Percentiles rank a stretch among this genome's conserved stretches.
Conservation (phyloP, 2,329 filamentous ascomycete species). For the Fusarium euwallaceae region DNA sequence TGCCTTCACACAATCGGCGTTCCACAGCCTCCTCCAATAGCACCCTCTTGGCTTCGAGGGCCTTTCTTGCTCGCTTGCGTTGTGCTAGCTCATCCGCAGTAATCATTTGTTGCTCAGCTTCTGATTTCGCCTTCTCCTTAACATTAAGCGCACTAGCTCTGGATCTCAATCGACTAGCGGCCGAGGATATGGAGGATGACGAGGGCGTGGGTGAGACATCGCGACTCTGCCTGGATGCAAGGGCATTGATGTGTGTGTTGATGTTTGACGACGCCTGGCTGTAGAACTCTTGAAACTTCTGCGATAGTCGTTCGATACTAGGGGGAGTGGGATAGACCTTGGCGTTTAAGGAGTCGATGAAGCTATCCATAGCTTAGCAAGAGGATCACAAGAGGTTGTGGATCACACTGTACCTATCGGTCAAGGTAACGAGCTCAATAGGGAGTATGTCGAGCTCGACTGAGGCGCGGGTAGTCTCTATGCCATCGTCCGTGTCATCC, state of each 20-base stretch:
- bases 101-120: slow-evolving; percentile 83
- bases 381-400: neutral
- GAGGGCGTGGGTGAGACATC: slow-evolving; percentile 70
- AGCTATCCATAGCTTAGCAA: slow-evolving; percentile 65
- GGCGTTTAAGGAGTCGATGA: slow-evolving; percentile 89
- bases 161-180: slow-evolving; percentile 68
- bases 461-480: slow-evolving; percentile 65
- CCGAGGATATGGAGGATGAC: slow-evolving; percentile 67
- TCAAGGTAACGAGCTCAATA: slow-evolving; percentile 91
- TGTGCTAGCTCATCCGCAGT: slow-evolving; percentile 87
- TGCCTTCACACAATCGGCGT: slow-evolving; percentile 83
- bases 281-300: slow-evolving; percentile 97
- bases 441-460: slow-evolving; percentile 90
- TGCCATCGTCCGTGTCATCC: slow-evolving; percentile 59
- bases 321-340: slow-evolving; percentile 89
- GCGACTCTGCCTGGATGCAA: slow-evolving; percentile 81
- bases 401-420: slow-evolving; percentile 76
- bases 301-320: slow-evolving; percentile 83
- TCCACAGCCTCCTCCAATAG: slow-evolving; percentile 93
- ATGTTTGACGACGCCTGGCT: slow-evolving; percentile 83
- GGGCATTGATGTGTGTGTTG: slow-evolving; percentile 84
- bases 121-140: slow-evolving; percentile 64
- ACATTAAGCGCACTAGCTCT: slow-evolving; percentile 67
- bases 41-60: slow-evolving; percentile 81
- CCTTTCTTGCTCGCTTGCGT: slow-evolving; percentile 81